phyloP scores from a whole-genome alignment of 2,329 filamentous ascomycete genomes.

The Neophaeococcomyces mojaviensis region DNA sequence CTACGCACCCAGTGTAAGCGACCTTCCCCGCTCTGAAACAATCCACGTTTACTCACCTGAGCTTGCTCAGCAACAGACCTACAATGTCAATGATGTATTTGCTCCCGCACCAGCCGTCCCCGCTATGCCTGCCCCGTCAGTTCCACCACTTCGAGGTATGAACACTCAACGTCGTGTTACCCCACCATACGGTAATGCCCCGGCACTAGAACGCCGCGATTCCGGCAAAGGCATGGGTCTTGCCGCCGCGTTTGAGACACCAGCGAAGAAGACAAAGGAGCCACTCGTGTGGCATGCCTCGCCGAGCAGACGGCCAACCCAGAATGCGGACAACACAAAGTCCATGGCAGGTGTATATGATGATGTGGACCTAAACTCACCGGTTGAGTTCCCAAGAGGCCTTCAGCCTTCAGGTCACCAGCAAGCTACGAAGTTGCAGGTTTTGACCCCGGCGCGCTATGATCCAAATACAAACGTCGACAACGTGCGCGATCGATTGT shows the following conservation, averaged over 20 bases:
- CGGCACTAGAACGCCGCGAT: neutral
- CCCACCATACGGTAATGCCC: neutral
- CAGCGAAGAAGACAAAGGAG: slow-evolving; percentile 10
- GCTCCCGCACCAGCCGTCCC: neutral
- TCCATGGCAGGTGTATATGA: slow-evolving; percentile 5
- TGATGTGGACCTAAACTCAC: neutral
- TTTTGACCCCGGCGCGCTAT: slow-evolving; percentile 18
- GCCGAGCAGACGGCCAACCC: neutral
- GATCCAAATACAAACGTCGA: slow-evolving; percentile 9
- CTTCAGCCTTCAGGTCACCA: slow-evolving; percentile 9
- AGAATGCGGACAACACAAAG: neutral
- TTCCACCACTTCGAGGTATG: slow-evolving; percentile 19
- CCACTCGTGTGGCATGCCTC: too few relatives aligned
- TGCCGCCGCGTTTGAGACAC: slow-evolving; percentile 21
- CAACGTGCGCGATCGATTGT: neutral
- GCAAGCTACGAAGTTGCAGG: slow-evolving; percentile 6
- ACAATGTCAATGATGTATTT: neutral
- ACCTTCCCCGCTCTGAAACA: slow-evolving; percentile 34
- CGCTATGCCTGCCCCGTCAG: slow-evolving; percentile 7
- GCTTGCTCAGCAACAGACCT: slow-evolving; percentile 18
- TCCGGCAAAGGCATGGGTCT: slow-evolving; percentile 9
- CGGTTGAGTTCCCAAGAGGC: neutral
- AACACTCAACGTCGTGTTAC: slow-evolving; percentile 12
- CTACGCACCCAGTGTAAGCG: slow-evolving; percentile 11
- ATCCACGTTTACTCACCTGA: slow-evolving; percentile 41